Evolutionary conservation across 108 stramenopile genomes (phyloP), one percentile per base, ranked within the genome.

Genomic region (Skeletonema costatum): DNA sequence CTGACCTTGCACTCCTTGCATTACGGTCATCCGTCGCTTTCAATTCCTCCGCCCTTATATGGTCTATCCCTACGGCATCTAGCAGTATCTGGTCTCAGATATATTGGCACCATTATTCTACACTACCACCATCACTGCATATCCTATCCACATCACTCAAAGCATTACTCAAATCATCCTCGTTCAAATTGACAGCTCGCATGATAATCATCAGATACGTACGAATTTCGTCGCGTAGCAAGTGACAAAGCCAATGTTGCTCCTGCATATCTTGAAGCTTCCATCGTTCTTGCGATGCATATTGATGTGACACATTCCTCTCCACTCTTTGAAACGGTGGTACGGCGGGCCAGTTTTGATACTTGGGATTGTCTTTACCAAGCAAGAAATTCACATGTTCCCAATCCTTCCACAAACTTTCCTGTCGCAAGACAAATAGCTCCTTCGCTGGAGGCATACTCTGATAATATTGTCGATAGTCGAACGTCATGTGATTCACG

Each of bases 351-450:
- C 66, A 67, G 19, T 67, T 21, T 11, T 32, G 8, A 14, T 73
- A 46, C 5, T 21, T 60, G 60, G 38, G 10, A 32, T 62, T 38
- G 14, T 44, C 41, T 9, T 38, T 61, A 1, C 25, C 32, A 35
- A 73, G 59, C 36, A 60, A 39, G 29, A 12, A 14, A 44, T 73
- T 36, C 5, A 73, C 60, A 6, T n/a, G 35, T 42, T 12, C 29
- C 71, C 71, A 73, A 32, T 85, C 85, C 7, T 73, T 64, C 71
- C 76, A 78, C 16, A 85, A 60, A 48, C 68, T 33, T 63, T 85
- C 76, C n/a, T 66, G 81, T 2, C 85, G 85, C 12, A 82, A n/a
- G 1, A 82, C 81, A 71, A 82, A 48, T 0, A 81, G 25, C 66
- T 85, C 81, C 60, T 81, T 78, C 41, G 78, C 50, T 4, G 67